Base-by-base conservation (phyloP, 2,329 filamentous ascomycete species). In the Penicillium vulpinum region DNA sequence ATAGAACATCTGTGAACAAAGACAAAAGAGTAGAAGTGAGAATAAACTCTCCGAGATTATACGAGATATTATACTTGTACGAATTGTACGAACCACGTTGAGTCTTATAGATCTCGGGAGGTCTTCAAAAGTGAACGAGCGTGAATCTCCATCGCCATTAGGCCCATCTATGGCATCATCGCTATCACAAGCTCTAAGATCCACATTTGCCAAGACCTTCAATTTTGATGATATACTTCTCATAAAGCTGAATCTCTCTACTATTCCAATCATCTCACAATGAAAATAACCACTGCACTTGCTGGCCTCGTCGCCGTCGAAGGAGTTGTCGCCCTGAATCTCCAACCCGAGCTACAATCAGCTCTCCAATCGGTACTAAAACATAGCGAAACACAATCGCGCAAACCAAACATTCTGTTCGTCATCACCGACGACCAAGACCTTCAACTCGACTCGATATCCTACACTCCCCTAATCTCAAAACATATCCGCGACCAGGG, bases 341-440 rank as follows among this genome's bases (percentile, higher is more conserved):
- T 57, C 3, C 62, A 65, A 28, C 49, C 46, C 2, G 43, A 57
- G 28, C 47, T 58, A 1, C 62, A 64, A 21, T 41, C 40, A 36
- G 28, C 51, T 3, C 51, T 65, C 13, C 57, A 66, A 22, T 55
- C 61, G 6, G 40, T 58, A 26, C 18, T 59, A 21, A 47, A 51
- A 10, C 11, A 39, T 3, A 36, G 26, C 26, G 26, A 64, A 60
- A 39, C 48, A 15, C 36, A 35, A 18, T 44, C 38, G 9, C 54
- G 44, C 29, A 64, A 59, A 22, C 77, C 81, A 0, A 89, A 89
- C 60, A 83, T 89, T 44, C 75, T 90, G 21, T 86, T 89, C 65
- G 84, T 89, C 56, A 76, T 89, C 38, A 87, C 85, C 0, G 87
- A 89, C 58, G 87, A 89, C 59, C 87, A 89, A 65, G 87, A 89